phyloP scores from a whole-genome alignment of 148 eudicot species.

The Hydrangea macrophylla region DNA sequence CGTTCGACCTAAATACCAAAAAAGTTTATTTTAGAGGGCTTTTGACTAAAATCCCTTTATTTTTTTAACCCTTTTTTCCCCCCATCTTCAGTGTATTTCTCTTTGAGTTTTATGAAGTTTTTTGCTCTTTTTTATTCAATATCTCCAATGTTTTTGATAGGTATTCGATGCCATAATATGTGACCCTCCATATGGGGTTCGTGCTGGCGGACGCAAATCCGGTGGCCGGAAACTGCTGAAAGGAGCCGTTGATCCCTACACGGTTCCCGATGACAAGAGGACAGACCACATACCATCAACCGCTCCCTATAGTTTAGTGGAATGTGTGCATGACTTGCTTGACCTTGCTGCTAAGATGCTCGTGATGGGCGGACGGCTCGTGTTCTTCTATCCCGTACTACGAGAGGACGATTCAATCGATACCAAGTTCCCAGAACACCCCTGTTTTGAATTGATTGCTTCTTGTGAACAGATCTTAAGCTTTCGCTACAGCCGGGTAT shows the following conservation, averaged over 20 bases:
- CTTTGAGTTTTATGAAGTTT: not conserved
- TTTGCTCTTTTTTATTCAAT: not conserved
- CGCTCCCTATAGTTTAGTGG: slow-evolving; percentile 86
- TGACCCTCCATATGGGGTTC: slow-evolving; percentile 98
- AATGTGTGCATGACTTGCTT: slow-evolving; percentile 92
- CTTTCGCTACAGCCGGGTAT: slow-evolving; percentile 81
- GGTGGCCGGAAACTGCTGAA: slow-evolving; percentile 93
- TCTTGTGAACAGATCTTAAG: slow-evolving; percentile 86
- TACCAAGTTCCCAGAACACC: slow-evolving; percentile 82
- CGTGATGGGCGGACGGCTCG: slow-evolving; percentile 86
- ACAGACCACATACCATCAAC: slow-evolving; percentile 94
- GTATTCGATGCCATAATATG: slow-evolving; percentile 94
- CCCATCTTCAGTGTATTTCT: not conserved
- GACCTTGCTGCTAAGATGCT: slow-evolving; percentile 90
- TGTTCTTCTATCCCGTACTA: slow-evolving; percentile 82
- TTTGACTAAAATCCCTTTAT: no score
- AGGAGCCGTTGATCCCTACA: slow-evolving; percentile 74
- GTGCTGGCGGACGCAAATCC: slow-evolving; percentile 99
- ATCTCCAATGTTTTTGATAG: slow-evolving; percentile 27
- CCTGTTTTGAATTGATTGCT: slow-evolving; percentile 77
- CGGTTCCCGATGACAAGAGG: slow-evolving; percentile 90
- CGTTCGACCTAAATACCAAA: no score
- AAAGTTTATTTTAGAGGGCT: no score
- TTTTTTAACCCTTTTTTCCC: no score
- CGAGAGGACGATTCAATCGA: slow-evolving; percentile 69